Evolutionary conservation across 108 stramenopile genomes (phyloP), one percentile per base, ranked within the genome.

Genomic region (Stephanodiscus triporus): DNA sequence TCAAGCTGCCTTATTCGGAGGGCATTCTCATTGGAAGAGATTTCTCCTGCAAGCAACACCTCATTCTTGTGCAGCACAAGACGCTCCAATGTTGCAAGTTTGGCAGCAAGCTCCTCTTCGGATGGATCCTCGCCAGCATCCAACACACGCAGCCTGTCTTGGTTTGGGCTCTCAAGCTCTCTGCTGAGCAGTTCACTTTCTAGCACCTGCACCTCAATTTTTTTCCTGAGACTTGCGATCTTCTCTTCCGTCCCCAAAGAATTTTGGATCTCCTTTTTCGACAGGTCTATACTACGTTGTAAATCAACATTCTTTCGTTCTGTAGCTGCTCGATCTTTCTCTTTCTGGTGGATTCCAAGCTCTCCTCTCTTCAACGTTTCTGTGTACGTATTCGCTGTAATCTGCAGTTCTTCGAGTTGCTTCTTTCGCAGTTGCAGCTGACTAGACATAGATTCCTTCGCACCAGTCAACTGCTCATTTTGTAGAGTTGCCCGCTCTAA

Each of bases 31-130:
- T 73, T 65, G 22, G 43, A 7, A 17, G 49, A 40, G 11, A 38
- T 73, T n/a, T 40, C 73, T 14, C 49, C 45, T 0, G 29, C 43
- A 13, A 42, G 17, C 20, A 73, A 19, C 6, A 65, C 19, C 63
- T 64, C 63, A 16, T 57, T 64, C 19, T 73, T 73, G 34, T 62
- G 55, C 24, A 34, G 24, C 47, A 57, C 73, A 16, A 73, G 49
- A 9, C 61, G 47, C 40, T 73, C 73, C 8, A 73, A 53, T 6
- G 23, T 32, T 56, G 51, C 32, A 19, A 54, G 8, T n/a, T 61
- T 64, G 11, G 40, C 42, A 16, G 9, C 27, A 17, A 63, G 45
- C 60, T 73, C 73, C 32, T 73, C 53, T 13, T 37, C 63, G 26
- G 27, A 55, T 27, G 63, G 73, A 65, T 65, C 73, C 5, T 55